Evolutionary conservation across 2,329 filamentous ascomycete species (phyloP).

Genomic region (Aspergillus fischeri): DNA sequence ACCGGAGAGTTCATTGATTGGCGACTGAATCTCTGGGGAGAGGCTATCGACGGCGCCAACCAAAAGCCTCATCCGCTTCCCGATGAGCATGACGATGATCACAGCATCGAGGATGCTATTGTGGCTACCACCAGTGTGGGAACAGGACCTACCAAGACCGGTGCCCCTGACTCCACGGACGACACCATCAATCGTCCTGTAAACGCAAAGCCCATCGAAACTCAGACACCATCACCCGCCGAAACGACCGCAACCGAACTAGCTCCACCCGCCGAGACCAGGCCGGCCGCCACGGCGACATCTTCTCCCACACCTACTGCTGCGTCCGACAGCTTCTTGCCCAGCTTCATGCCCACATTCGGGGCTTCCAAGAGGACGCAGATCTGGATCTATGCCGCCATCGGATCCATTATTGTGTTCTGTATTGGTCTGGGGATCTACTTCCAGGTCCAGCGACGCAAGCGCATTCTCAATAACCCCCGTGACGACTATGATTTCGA

Average conservation of each 20-base stretch:
- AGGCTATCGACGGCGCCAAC: constrained; percentile 70
- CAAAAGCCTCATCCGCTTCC: constrained; percentile 77
- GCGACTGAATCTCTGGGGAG: constrained; percentile 92
- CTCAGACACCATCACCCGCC: constrained; percentile 18
- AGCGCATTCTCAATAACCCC: constrained; percentile 67
- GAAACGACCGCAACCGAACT: constrained; percentile 20
- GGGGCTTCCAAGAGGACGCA: constrained; percentile 82
- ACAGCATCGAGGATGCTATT: constrained; percentile 64
- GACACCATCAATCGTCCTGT: constrained; percentile 64
- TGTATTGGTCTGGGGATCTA: constrained; percentile 76
- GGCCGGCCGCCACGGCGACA: constrained; percentile 28
- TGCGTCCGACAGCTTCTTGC: constrained; percentile 59
- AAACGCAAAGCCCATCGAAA: constrained; percentile 53
- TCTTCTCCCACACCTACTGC: constrained; percentile 29
- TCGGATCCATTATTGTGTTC: constrained; percentile 81
- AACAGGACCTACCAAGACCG: constrained; percentile 44
- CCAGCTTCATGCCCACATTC: constrained; percentile 85
- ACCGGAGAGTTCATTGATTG: constrained; percentile 82
- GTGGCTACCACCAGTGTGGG: constrained; percentile 62
- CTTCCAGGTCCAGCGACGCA: constrained; percentile 73
- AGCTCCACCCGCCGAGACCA: constrained; percentile 24
- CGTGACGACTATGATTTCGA: constrained; percentile 92
- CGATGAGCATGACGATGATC: constrained; percentile 73
- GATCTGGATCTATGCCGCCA: constrained; percentile 86
- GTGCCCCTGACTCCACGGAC: constrained; percentile 47